These are phyloP conservation scores for Isoetes taiwanensis DNA, from an alignment of 75 land plant species.

Conservation along the genomic window DNA sequence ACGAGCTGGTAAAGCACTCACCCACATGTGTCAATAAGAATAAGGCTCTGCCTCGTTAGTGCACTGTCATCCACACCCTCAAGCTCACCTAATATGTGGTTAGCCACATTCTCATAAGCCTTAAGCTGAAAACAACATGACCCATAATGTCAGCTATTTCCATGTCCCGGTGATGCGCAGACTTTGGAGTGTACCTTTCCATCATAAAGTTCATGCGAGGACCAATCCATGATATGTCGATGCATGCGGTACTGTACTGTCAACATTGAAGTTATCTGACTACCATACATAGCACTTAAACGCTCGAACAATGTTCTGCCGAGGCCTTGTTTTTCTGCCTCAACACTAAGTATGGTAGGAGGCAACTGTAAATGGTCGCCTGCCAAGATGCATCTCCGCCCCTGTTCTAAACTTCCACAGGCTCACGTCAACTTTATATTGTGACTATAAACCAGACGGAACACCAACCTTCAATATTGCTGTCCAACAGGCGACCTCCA, in stretches of 20 bases:
- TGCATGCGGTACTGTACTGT: conserved; percentile 8
- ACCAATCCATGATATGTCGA: conserved; percentile 4
- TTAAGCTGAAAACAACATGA: not conserved
- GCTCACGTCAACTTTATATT: not conserved
- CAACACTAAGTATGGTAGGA: not conserved
- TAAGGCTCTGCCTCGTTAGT: not conserved
- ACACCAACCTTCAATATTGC: not conserved
- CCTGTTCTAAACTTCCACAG: not conserved
- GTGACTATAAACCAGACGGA: not conserved
- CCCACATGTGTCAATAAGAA: not conserved
- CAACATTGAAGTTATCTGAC: not conserved
- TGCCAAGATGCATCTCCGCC: not conserved
- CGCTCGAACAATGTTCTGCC: conserved; percentile 2
- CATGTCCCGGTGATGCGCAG: not conserved
- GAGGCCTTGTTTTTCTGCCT: conserved; percentile 4
- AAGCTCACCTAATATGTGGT: not conserved
- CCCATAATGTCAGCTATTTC: not conserved
- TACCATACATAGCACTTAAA: not conserved
- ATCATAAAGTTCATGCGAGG: conserved; percentile 1
- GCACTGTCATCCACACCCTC: not conserved
- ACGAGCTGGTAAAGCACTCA: too few species aligned
- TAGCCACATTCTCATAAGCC: not conserved
- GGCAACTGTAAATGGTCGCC: not conserved
- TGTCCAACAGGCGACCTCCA: not conserved
- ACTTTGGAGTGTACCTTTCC: not conserved